A percentile compares a stretch with the other conserved stretches of the same genome.
These are phyloP conservation scores for Solanum sitiens DNA, from an alignment of 257 asterid genomes.

Conservation along the genomic window DNA sequence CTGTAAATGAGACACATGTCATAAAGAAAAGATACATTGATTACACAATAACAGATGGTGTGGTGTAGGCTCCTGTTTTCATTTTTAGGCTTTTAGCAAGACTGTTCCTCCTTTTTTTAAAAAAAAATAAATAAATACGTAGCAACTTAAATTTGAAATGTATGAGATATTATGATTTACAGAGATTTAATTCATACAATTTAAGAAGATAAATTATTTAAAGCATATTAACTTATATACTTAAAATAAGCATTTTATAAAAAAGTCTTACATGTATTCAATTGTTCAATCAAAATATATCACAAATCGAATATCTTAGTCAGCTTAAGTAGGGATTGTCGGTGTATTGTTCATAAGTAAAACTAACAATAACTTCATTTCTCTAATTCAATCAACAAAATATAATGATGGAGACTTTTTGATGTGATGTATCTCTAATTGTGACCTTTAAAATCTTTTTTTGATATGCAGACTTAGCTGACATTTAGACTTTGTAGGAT, in stretches of 20 bases:
- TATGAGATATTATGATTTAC: background rate
- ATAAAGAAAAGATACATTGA: conserved; percentile 20
- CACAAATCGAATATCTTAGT: no score
- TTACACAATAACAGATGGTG: conserved; percentile 15
- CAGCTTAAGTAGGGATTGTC: no score
- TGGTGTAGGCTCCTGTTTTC: background rate
- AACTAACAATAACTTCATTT: background rate
- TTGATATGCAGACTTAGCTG: background rate
- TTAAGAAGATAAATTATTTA: no score
- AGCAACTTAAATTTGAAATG: no score
- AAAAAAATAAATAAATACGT: no score
- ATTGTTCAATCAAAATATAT: background rate
- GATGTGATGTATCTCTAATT: background rate
- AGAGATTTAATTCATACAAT: no score
- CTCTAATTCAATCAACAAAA: background rate
- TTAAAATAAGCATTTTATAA: no score
- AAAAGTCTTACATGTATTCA: background rate
- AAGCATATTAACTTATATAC: no score
- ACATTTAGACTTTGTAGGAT: background rate
- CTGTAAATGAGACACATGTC: conserved; percentile 90
- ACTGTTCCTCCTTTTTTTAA: no score
- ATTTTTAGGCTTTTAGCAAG: no score
- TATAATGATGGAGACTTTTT: background rate
- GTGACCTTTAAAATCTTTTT: background rate
- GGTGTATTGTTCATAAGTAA: background rate